Base-by-base conservation (phyloP, 768 basidiomycete genomes). In the Neoboletus subvelutipes region DNA sequence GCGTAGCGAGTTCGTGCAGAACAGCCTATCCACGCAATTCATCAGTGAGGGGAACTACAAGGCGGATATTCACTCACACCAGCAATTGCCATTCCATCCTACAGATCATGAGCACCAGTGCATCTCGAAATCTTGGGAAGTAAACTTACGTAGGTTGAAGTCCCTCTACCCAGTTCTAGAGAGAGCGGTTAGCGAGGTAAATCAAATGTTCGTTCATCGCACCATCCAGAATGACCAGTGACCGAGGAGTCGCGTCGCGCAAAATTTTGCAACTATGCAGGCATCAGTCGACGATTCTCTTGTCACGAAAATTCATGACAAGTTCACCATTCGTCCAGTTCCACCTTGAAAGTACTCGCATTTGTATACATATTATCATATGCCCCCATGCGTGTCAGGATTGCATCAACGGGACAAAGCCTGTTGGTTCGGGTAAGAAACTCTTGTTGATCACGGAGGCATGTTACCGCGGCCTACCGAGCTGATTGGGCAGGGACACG, bases 1-100 rank as follows among this genome's bases (percentile, higher is more conserved):
- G 92, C 0, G 95, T 97, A 1, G 97, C 93, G 17, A 99, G 81
- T 67, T 96, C 86, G 70, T 99, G 97, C 20, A 98, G 73, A 15
- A 98, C 97, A 11, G 96, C 92, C 87, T 90, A 57, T 47, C 17
- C 43, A 57, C 48, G 7, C 49, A 41, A 41, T 50, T 36, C 4
- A 34, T 66, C 46, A 66, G 53, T 11, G 37, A 51, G 20, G 26
- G 18, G 33, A 50, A 49, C 36, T 17, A n/a, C 45, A 22, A 17
- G 5, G 49, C 8, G 7, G 10, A 20, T 36, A 20, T 36, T 37
- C 26, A 72, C 81, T 39, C 72, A 90, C 90, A 53, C 89, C 91
- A 45, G 97, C 96, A 62, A 98, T 98, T 8, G 94, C 94, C 92
- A 98, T 94, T n/a, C 96, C 97, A 71, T 99, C 97, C 85, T 93